A percentile compares a stretch with the other conserved stretches of the same genome.
These are phyloP conservation scores for Nicotiana paniculata DNA, from an alignment of 257 asterid genomes.

Conservation along the genomic window DNA sequence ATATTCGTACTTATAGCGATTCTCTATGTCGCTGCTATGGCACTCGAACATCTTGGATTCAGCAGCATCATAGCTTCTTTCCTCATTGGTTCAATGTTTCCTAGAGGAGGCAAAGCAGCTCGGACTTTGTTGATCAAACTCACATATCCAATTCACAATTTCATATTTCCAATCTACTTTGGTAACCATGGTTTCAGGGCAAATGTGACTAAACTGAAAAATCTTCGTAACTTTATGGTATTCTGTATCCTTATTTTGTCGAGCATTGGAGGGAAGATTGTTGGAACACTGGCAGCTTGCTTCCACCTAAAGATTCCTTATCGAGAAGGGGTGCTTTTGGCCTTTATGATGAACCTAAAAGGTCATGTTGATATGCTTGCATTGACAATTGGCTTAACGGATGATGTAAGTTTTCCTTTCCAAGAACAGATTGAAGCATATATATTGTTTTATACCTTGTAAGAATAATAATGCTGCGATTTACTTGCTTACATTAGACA, in stretches of 20 bases:
- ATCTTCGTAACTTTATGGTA: constrained; percentile 37
- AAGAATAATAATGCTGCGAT: neutral
- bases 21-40: constrained; percentile 62
- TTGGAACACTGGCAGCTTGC: constrained; percentile 81
- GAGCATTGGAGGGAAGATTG: constrained; percentile 90
- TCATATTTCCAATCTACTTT: constrained; percentile 84
- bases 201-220: constrained; percentile 45
- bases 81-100: constrained; percentile 77
- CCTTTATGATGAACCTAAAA: constrained; percentile 93
- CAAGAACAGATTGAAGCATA: neutral
- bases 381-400: constrained; percentile 48
- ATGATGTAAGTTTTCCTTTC: constrained; percentile 39
- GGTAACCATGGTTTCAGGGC: constrained; percentile 93
- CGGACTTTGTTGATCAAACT: constrained; percentile 80
- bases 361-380: constrained; percentile 90
- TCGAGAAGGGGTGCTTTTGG: constrained; percentile 83
- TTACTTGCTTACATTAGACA: neutral
- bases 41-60: constrained; percentile 66
- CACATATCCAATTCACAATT: constrained; percentile 68
- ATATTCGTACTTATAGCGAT: constrained; percentile 55
- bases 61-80: constrained; percentile 83
- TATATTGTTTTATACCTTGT: neutral
- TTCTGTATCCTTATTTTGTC: constrained; percentile 54
- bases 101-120: constrained; percentile 86
- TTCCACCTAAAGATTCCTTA: constrained; percentile 69